A percentile compares a stretch with the other conserved stretches of the same genome.
These are phyloP conservation scores for Gracilaria domingensis DNA, from an alignment of 23 red algal genomes.

Conservation along the genomic window DNA sequence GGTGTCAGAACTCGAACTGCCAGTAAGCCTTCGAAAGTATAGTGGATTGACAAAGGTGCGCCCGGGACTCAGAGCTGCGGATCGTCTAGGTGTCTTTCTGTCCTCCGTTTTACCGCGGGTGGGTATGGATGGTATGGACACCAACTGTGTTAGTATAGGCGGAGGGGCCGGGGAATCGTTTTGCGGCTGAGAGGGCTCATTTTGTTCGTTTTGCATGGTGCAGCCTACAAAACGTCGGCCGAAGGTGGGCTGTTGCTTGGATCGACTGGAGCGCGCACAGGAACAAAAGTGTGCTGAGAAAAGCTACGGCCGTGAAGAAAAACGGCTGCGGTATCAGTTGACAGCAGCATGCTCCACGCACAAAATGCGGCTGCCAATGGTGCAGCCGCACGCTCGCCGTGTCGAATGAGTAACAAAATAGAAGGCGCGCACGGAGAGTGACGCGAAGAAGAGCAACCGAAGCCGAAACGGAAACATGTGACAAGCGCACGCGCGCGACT, in stretches of 20 bases:
- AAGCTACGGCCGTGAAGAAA: background rate
- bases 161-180: background rate
- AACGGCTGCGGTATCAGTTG: background rate
- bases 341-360: background rate
- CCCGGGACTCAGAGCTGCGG: background rate
- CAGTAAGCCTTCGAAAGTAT: constrained; percentile 5
- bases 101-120: constrained; percentile 13
- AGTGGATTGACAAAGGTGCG: constrained; percentile 3
- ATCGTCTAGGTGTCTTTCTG: background rate
- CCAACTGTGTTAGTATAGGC: background rate
- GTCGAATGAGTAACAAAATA: constrained; percentile 8
- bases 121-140: constrained; percentile 6
- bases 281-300: background rate
- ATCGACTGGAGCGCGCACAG: background rate
- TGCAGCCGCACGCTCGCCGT: background rate
- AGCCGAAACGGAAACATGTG: constrained; percentile 18
- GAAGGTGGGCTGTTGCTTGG: background rate
- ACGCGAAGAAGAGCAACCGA: background rate
- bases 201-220: background rate
- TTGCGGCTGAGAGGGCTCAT: background rate
- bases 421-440: constrained; percentile 25
- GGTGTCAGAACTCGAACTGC: constrained; percentile 9
- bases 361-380: background rate
- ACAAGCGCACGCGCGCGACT: background rate
- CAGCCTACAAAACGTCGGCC: background rate